Base-by-base conservation (phyloP, 306 rosid species). In the Cucumis cinereus region DNA sequence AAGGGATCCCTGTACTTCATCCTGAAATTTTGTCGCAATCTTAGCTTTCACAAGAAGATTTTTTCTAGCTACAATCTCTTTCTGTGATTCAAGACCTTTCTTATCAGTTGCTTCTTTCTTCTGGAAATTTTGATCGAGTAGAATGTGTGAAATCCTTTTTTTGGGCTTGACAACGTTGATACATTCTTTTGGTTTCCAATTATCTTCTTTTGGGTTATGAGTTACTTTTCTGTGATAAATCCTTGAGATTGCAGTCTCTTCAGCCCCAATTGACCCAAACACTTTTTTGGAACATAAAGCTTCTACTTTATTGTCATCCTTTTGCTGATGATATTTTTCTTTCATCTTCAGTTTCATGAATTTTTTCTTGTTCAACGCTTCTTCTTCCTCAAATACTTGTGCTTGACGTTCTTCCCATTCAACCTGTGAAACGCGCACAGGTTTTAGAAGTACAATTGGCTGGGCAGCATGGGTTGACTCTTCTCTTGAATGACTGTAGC, bases 391-490 rank as follows among this genome's bases (percentile, higher is more conserved):
- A 69, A 52, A 82, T 77, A 81, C 66, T 33, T 81, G 85, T 52
- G 63, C 81, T 15, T 61, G 40, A 23, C 76, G 35, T 72, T 81
- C 78, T 13, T 79, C 82, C 30, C 19, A 26, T 60, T 83, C 84
- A 58, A 9, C 78, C 28, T 59, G 58, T 22, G 87, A 67, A 79
- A 54, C 77, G 35, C 56, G 73, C 40, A 86, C 75, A 22, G 99
- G 99, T 85, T 90, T 88, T 78, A 95, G 87, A 20, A 92, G 86
- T 54, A 95, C 98, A 85, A 95, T 92, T 7, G 96, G 96, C 0
- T 91, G 90, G 64, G 78, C 78, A 17, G 17, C 28, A 80, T 73
- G 76, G 76, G 14, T 52, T 12, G 41, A 20, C 41, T 78, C 64
- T 26, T 78, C 77, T 22, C 77, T 22, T 75, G 78, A 49, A 77